Percentiles rank a stretch among this genome's conserved stretches.
Evolutionary conservation across 495 filamentous ascomycete genomes (phyloP).

Genomic region (Penicillium verhagenii): DNA sequence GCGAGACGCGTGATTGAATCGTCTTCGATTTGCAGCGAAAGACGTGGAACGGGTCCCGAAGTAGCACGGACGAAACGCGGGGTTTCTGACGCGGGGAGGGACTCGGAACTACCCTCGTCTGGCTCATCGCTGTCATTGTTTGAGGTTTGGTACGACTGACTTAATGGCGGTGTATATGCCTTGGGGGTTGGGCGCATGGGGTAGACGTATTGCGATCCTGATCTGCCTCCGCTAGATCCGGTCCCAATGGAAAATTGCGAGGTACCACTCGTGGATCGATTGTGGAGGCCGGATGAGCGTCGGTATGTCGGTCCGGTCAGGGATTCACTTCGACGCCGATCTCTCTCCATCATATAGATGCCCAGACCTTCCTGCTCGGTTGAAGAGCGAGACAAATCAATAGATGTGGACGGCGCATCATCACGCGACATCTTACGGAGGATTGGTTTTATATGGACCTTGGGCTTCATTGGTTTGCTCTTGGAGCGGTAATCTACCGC

Average conservation of each 20-base stretch:
- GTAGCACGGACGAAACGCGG: constrained; percentile 30
- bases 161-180: constrained; percentile 54
- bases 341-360: constrained; percentile 51
- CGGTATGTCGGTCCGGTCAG: constrained; percentile 24
- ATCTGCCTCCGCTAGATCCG: constrained; percentile 48
- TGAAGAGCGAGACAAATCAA: constrained; percentile 55
- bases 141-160: constrained; percentile 52
- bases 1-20: constrained; percentile 47
- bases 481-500: constrained; percentile 26
- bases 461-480: constrained; percentile 25
- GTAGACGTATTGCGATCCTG: constrained; percentile 54
- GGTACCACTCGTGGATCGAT: constrained; percentile 55
- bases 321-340: constrained; percentile 30
- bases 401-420: constrained; percentile 41
- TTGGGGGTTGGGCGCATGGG: constrained; percentile 60
- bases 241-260: constrained; percentile 53
- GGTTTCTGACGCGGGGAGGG: constrained; percentile 22
- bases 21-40: constrained; percentile 48
- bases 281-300: constrained; percentile 43
- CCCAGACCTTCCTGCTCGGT: constrained; percentile 58
- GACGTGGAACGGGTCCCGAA: constrained; percentile 35
- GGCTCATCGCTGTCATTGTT: constrained; percentile 46
- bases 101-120: constrained; percentile 32
- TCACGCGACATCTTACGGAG: constrained; percentile 54
- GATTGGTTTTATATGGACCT: constrained; percentile 56